Conservation (phyloP, 257 asterid species). For the Plantago ovata region DNA sequence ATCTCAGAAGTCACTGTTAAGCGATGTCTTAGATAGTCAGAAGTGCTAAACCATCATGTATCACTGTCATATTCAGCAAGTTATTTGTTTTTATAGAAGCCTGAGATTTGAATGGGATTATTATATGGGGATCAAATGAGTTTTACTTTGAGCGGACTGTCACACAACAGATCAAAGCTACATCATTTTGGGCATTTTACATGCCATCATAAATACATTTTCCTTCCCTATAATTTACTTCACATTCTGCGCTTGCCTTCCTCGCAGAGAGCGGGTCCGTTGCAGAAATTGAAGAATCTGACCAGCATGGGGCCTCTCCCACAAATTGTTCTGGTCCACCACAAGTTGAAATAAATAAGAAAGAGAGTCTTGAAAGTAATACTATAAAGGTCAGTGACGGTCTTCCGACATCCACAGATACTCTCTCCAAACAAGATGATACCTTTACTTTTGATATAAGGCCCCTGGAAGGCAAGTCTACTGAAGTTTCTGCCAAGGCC, state of each 20-base stretch:
- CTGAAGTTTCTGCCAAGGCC: conserved; percentile 36
- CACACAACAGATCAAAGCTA: too few species aligned
- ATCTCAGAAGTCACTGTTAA: background rate
- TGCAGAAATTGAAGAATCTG: conserved; percentile 31
- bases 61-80: too few species aligned
- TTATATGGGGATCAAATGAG: too few species aligned
- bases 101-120: too few species aligned
- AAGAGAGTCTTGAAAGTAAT: conserved; percentile 21
- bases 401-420: conserved; percentile 27
- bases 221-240: conserved; percentile 5
- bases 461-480: conserved; percentile 46
- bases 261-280: conserved; percentile 45
- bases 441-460: conserved; percentile 54
- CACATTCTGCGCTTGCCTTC: conserved; percentile 15
- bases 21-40: conserved; percentile 4
- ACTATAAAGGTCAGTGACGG: conserved; percentile 27
- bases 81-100: too few species aligned
- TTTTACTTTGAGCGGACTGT: too few species aligned
- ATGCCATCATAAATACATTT: background rate
- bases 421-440: conserved; percentile 42
- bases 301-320: conserved; percentile 25
- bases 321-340: conserved; percentile 27
- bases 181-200: background rate
- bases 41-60: too few species aligned
- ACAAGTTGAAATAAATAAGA: conserved; percentile 28